Evolutionary conservation across 1,284 basidiomycete genomes (phyloP).

Genomic region (Bondarzewia mesenterica): DNA sequence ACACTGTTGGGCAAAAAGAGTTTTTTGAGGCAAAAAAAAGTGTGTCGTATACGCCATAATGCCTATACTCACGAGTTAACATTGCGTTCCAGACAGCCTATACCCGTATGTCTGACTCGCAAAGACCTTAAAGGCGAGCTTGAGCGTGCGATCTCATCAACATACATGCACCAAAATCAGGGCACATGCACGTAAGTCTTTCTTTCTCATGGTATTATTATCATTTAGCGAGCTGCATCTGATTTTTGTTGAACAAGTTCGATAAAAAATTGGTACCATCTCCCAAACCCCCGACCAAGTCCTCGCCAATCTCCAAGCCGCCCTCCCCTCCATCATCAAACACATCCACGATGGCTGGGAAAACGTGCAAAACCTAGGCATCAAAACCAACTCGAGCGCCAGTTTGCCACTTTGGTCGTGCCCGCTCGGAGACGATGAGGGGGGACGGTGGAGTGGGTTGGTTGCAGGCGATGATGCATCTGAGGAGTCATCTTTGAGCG

Average conservation of each 20-base stretch:
- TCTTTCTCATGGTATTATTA: constrained; percentile 1
- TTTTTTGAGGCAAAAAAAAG: constrained; percentile 93
- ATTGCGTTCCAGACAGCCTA: constrained; percentile 66
- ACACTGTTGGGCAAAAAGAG: constrained; percentile 78
- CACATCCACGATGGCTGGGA: constrained; percentile 47
- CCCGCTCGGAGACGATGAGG: constrained; percentile 51
- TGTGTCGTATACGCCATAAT: constrained; percentile 20
- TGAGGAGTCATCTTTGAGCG: constrained; percentile 23
- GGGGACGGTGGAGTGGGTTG: constrained; percentile 56
- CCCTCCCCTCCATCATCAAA: constrained; percentile 68
- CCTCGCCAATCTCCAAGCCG: constrained; percentile 71
- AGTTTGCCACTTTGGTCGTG: constrained; percentile 89
- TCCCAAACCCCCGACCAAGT: constrained; percentile 71
- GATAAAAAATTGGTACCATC: constrained; percentile 74
- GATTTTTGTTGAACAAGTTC: constrained; percentile 42
- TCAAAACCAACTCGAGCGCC: constrained; percentile 86
- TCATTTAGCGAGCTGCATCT: background rate
- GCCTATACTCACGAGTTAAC: background rate
- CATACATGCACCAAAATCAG: constrained; percentile 89
- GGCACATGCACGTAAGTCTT: constrained; percentile 89
- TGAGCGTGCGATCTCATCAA: constrained; percentile 84
- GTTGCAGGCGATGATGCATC: constrained; percentile 24
- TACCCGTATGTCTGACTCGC: constrained; percentile 80
- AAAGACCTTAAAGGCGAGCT: constrained; percentile 88
- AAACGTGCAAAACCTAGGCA: constrained; percentile 83